phyloP scores from a whole-genome alignment of 768 basidiomycete species.

The Lactifluus echinatus region DNA sequence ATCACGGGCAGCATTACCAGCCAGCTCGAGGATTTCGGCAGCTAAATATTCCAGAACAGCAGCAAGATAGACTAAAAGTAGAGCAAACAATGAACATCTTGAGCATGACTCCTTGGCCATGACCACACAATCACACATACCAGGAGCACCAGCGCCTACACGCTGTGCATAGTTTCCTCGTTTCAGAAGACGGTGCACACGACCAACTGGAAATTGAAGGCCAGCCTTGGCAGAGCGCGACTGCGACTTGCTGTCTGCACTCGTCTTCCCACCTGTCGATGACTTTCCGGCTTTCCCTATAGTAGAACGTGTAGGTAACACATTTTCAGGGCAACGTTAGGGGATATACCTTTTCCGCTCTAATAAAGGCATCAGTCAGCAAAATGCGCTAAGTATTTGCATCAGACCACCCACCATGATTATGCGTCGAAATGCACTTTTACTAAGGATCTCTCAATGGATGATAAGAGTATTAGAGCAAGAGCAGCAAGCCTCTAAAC shows the following conservation, averaged over 20 bases:
- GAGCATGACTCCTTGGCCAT: no score
- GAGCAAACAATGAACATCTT: no score
- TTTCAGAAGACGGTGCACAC: conserved; percentile 85
- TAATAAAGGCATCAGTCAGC: background rate
- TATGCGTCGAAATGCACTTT: background rate
- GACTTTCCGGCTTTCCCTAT: conserved; percentile 38
- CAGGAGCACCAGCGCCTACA: conserved; percentile 81
- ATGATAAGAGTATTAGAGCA: conserved; percentile 11
- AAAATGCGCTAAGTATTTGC: background rate
- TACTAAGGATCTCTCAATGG: background rate
- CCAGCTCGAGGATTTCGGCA: conserved; percentile 89
- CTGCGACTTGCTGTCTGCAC: conserved; percentile 43
- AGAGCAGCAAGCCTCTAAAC: conserved; percentile 1
- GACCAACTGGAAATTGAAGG: conserved; percentile 83
- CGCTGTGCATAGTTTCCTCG: conserved; percentile 80
- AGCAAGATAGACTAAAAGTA: conserved; percentile 82
- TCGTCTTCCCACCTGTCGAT: conserved; percentile 30
- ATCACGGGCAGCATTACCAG: conserved; percentile 81
- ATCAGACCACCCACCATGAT: conserved; percentile 6
- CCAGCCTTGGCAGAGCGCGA: conserved; percentile 70
- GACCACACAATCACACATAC: conserved; percentile 34
- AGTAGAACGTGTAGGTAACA: background rate
- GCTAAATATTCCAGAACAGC: conserved; percentile 88
- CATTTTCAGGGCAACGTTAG: background rate
- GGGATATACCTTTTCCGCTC: conserved; percentile 19